Base-by-base conservation (phyloP, 169 alveolate genomes). In the Cryptosporidium ubiquitum region DNA sequence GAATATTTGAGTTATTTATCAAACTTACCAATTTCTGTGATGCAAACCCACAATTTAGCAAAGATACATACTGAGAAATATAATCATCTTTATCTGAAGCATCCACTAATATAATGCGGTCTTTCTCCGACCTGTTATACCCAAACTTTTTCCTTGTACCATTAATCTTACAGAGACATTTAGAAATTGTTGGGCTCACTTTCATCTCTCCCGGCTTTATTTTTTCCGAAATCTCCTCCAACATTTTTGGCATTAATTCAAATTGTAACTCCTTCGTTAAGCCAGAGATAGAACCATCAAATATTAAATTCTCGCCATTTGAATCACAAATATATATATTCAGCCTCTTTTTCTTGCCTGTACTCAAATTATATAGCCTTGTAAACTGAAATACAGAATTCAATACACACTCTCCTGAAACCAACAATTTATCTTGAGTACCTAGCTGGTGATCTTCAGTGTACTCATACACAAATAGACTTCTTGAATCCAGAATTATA, bases 11-110 rank as follows among this genome's bases (percentile, higher is more conserved):
- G 14, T 40, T 10, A 31, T 31, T 9, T 29, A 33, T 29, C 18
- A 55, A 73, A 79, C 89, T 61, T 79, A 79, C 89, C 75, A 79
- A 49, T 39, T 79, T 79, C 37, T 61, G 61, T 20, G 89, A 58
- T 37, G 89, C 89, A 79, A 61, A 58, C 31, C 89, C 75, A 37
- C 69, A 60, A 40, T 79, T 79, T 20, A 79, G 4, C 51, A 79
- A 29, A 16, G 75, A 58, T 31, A 79, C 89, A 64, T 79, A 79
- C 55, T 79, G 89, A 33, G 42, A 44, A 44, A 79, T 79, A 49
- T 79, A 79, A 5, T 58, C 73, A 9, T 79, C 68, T 23, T 61
- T 64, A 33, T 64, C 23, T 61, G 89, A 79, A 29, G 89, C 89
- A 79, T 79, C 89, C 0, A 79, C 23, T 16, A 79, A 18, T 10